A percentile compares a stretch with the other conserved stretches of the same genome.
phyloP scores from a whole-genome alignment of 139 green algal species.

The Yamagishiella unicocca region DNA sequence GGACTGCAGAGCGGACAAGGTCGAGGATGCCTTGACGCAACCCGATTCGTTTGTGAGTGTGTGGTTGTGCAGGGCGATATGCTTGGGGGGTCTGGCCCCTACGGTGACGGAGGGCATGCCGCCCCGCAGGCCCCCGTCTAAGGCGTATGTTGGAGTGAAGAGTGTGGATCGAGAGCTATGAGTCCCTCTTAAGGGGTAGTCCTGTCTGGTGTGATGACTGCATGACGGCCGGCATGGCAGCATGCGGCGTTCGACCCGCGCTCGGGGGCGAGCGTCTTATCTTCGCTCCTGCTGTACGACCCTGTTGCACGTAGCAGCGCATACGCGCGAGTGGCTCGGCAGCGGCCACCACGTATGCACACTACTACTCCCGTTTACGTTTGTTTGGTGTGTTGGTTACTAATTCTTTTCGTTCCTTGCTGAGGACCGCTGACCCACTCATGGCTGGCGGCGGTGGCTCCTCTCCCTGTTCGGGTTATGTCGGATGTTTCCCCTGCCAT shows the following conservation, averaged over 20 bases:
- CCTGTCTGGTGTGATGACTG: conserved; percentile 9
- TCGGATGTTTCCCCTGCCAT: no score
- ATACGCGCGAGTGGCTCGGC: no score
- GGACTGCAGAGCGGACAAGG: not conserved
- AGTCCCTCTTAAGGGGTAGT: not conserved
- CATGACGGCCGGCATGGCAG: not conserved
- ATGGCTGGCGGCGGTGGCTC: no score
- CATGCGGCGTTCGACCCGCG: not conserved
- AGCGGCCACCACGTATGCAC: not conserved
- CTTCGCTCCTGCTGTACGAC: not conserved
- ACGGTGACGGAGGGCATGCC: conserved; percentile 2
- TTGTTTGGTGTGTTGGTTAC: not conserved
- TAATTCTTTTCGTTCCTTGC: conserved; percentile 9
- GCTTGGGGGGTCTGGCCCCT: not conserved
- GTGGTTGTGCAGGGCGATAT: not conserved
- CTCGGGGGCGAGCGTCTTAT: not conserved
- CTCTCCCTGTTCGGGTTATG: no score
- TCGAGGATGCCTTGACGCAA: not conserved
- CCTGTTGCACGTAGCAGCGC: no score
- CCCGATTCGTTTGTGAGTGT: conserved; percentile 22
- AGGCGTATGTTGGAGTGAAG: not conserved
- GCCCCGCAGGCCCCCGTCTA: not conserved
- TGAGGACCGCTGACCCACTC: not conserved
- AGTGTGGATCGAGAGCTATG: not conserved
- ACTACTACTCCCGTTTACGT: not conserved